Evolutionary conservation across 2,329 filamentous ascomycete species (phyloP).

Genomic region (Mariannaea elegans): DNA sequence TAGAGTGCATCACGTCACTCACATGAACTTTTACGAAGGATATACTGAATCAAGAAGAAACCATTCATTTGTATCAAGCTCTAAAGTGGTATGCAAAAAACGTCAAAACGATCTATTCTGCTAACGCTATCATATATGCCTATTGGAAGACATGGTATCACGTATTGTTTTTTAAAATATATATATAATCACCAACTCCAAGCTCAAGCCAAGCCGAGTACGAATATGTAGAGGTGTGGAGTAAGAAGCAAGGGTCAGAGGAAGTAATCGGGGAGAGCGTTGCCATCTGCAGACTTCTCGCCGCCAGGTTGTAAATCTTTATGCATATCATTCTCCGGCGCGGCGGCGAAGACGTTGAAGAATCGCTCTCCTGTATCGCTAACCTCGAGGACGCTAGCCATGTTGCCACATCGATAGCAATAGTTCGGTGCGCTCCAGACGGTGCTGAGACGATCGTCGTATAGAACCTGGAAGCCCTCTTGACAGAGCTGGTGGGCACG

Average conservation of each 20-base stretch:
- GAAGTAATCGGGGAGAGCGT: constrained; percentile 75
- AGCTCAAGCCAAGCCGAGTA: constrained; percentile 17
- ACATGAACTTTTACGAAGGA: constrained; percentile 13
- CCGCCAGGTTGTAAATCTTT: constrained; percentile 82
- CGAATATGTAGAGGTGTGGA: constrained; percentile 3
- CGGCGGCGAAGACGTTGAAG: constrained; percentile 98
- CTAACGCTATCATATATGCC: constrained; percentile 22
- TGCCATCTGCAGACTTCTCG: constrained; percentile 74
- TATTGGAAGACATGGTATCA: constrained; percentile 39
- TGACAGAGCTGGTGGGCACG: constrained; percentile 98
- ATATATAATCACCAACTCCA: constrained; percentile 30
- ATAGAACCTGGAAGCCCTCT: constrained; percentile 96
- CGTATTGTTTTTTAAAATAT: constrained; percentile 16
- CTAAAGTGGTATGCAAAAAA: constrained; percentile 38
- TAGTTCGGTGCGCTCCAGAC: constrained; percentile 99
- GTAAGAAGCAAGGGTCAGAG: constrained; percentile 54
- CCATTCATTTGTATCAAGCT: constrained; percentile 32
- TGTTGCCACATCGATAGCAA: constrained; percentile 94
- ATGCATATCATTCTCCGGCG: constrained; percentile 92
- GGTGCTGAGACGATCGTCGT: constrained; percentile 92
- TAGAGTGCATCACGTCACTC: constrained; percentile 24
- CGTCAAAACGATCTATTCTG: constrained; percentile 27
- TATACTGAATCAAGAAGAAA: constrained; percentile 21
- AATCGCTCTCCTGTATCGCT: constrained; percentile 91
- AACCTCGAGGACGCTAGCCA: constrained; percentile 96